These are phyloP conservation scores for Rhodotorula babjevae DNA, from an alignment of 768 basidiomycete species.

Conservation along the genomic window DNA sequence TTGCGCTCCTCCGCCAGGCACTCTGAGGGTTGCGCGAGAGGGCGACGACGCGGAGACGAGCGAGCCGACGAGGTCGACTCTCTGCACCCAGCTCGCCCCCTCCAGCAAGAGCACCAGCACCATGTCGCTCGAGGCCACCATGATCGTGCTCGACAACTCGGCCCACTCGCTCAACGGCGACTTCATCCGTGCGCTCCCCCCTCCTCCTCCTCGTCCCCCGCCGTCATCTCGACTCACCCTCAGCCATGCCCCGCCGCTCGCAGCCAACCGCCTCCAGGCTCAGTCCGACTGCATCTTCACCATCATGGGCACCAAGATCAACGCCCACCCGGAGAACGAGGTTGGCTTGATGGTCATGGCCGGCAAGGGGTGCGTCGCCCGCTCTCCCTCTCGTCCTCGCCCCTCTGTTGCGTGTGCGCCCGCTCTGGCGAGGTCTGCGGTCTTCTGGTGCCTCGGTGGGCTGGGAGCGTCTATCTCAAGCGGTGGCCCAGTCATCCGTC, in stretches of 20 bases:
- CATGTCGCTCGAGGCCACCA: slow-evolving; percentile 96
- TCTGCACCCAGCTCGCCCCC: too few species aligned
- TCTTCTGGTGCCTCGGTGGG: too few species aligned
- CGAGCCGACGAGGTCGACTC: too few species aligned
- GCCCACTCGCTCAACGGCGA: slow-evolving; percentile 96
- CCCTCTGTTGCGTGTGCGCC: background rate
- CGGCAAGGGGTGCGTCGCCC: slow-evolving; percentile 72
- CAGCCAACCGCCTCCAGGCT: slow-evolving; percentile 65
- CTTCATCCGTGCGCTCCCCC: slow-evolving; percentile 61
- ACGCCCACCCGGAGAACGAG: slow-evolving; percentile 94
- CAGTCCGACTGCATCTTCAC: slow-evolving; percentile 86
- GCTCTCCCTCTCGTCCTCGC: background rate
- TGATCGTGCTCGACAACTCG: slow-evolving; percentile 96
- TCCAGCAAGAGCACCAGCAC: slow-evolving; percentile 15
- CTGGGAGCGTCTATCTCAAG: too few species aligned
- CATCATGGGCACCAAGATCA: slow-evolving; percentile 86
- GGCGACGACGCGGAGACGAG: too few species aligned
- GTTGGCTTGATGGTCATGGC: slow-evolving; percentile 99
- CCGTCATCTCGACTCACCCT: background rate
- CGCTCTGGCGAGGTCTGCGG: too few species aligned
- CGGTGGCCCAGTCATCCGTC: too few species aligned
- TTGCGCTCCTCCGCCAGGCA: too few species aligned
- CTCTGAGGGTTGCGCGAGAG: too few species aligned
- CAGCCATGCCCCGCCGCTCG: background rate
- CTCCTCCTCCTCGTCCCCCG: background rate